These are phyloP conservation scores for Auriscalpium vulgare DNA, from an alignment of 768 basidiomycete species.

Conservation along the genomic window DNA sequence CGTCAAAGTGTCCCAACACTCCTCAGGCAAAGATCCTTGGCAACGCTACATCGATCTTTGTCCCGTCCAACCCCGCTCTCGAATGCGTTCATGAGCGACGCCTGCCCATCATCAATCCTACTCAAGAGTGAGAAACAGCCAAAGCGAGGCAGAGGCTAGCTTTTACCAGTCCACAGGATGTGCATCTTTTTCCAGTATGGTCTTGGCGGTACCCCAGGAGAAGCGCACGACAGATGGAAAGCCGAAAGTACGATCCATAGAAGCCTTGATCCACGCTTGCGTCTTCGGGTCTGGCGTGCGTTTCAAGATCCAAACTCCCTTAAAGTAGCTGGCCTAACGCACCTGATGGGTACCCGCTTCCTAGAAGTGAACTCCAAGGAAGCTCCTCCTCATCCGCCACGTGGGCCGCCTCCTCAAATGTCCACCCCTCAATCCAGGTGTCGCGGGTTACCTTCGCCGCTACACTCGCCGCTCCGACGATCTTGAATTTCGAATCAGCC, in stretches of 20 bases:
- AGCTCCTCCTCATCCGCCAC: slow-evolving; percentile 7
- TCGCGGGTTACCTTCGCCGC: slow-evolving; percentile 97
- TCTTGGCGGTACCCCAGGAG: slow-evolving; percentile 92
- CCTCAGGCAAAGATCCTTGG: slow-evolving; percentile 66
- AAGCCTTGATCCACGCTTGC: slow-evolving; percentile 70
- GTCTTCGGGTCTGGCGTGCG: slow-evolving; percentile 75
- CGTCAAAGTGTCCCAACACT: slow-evolving; percentile 60
- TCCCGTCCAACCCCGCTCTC: slow-evolving; percentile 61
- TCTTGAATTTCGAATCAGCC: slow-evolving; percentile 93
- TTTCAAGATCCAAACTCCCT: not conserved
- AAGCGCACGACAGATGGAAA: slow-evolving; percentile 87
- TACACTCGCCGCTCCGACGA: slow-evolving; percentile 96
- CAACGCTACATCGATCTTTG: slow-evolving; percentile 62
- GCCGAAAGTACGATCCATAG: slow-evolving; percentile 85
- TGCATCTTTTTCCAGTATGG: slow-evolving; percentile 71
- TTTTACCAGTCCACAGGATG: slow-evolving; percentile 74
- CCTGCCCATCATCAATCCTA: slow-evolving; percentile 84
- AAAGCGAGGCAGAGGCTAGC: not conserved
- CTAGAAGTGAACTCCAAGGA: slow-evolving; percentile 35
- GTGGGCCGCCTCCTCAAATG: slow-evolving; percentile 51
- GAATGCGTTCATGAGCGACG: slow-evolving; percentile 69
- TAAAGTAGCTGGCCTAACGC: slow-evolving; percentile 2
- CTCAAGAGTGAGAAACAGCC: not conserved
- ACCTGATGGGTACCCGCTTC: slow-evolving; percentile 93
- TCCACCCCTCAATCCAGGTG: slow-evolving; percentile 81